Evolutionary conservation across 2,329 filamentous ascomycete genomes (phyloP), one percentile per base, ranked within the genome.

Genomic region (Clathrospora elynae): DNA sequence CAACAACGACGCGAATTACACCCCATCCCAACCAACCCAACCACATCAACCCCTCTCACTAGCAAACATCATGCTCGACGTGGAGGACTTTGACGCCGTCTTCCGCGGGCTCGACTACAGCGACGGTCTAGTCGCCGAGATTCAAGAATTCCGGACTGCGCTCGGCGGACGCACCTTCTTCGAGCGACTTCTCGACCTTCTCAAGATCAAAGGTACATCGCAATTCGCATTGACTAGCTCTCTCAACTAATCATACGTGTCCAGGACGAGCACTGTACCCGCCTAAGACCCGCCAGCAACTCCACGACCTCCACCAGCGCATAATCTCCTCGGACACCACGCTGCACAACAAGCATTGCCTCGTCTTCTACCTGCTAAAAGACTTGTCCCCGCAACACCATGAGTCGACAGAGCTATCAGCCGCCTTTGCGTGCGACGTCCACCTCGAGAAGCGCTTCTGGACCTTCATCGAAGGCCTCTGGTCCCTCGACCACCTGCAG

Each of bases 311-410:
- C 5, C 85, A 91, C 70, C 75, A 83, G 49, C 81, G 84, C 46
- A 84, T 95, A 51, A 80, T 84, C 66, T 78, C 82, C 17, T 81
- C 77, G 39, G 75, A 74, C 34, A 83, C 86, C 55, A 80, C 85
- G 6, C 77, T 82, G 39, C 86, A 91, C 67, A 85, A 91, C 73
- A 91, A 91, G 68, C 83, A 90, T 54, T 88, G 89, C 12, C 79
- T 93, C 33, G 77, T 95, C 52, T 95, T 88, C 75, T 95, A 95
- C 67, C 75, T 95, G 25, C 78, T 95, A 3, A 85, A 89, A 61
- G 88, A 95, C 66, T 81, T 86, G 62, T 81, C 86, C 25, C 70
- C 72, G 9, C 64, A 73, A 18, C 53, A 58, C 7, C 58, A 66
- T 32, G 75, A 79, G 36, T 75, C 76, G 13, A 75, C 77, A 3